Evolutionary conservation across 139 green algal species (phyloP), one percentile per base, ranked within the genome.

Genomic region (Volvox africanus): DNA sequence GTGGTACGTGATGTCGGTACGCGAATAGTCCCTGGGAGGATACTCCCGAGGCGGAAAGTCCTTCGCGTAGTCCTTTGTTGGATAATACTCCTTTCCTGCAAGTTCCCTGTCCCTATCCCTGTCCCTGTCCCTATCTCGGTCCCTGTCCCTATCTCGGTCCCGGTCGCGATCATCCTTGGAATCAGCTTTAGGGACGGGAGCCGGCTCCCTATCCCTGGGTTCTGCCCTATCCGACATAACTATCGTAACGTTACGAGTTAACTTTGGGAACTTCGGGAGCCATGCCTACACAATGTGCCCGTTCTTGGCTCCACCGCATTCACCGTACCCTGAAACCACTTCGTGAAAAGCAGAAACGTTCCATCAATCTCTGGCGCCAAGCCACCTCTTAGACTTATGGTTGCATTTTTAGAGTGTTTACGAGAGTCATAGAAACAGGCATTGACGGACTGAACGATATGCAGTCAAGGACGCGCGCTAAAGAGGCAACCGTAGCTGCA

Each of bases 101-200:
- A 61, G 14, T 18, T 89, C 84, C 68, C 79, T 28, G 33, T 84
- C 79, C 24, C 79, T 61, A 62, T 84, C 79, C 21, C 30, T 30
- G 79, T 84, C 79, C 44, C 79, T 24, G 33, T 84, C 79, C 1
- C 79, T 61, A 36, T 84, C 79, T 26, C 30, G 14, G 44, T 73
- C 35, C 1, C 62, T 2, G 26, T 79, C 71, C 71, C 71, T 2
- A 9, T 79, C 71, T 5, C 71, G 30, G 22, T 88, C 76, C 2
- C 76, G 76, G 17, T 80, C 76, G 76, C 76, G 76, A 11, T 87
- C 81, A 17, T 87, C 61, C 81, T 87, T 87, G 32, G 50, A 73
- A 1, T 86, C 80, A 30, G 55, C 50, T n/a, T 86, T 87, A 14
- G 44, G 44, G 44, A 55, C 44, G 61, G 81, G 55, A 26, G 80